phyloP scores from a whole-genome alignment of 1,284 basidiomycete genomes.

The Tremellales sp. region DNA sequence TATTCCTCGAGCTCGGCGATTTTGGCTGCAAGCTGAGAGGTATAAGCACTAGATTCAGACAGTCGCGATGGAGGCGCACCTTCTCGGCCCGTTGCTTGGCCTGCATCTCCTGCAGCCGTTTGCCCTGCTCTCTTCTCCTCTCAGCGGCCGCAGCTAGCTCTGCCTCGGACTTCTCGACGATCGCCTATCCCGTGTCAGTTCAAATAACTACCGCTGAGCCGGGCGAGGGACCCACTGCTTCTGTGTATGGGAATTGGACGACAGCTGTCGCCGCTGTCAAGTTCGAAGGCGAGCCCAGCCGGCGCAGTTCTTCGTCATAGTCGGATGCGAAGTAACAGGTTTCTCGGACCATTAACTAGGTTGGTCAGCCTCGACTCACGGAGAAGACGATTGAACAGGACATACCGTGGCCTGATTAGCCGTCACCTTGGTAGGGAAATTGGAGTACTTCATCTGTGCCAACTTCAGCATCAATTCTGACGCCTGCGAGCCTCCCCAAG shows the following conservation, averaged over 20 bases:
- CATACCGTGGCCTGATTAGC: slow-evolving; percentile 54
- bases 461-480: slow-evolving; percentile 88
- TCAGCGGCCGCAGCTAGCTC: slow-evolving; percentile 75
- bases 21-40: slow-evolving; percentile 30
- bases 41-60: neutral
- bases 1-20: slow-evolving; percentile 73
- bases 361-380: neutral
- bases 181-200: slow-evolving; percentile 43
- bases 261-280: slow-evolving; percentile 67
- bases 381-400: neutral
- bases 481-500: slow-evolving; percentile 87
- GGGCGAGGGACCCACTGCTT: slow-evolving; percentile 50
- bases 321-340: slow-evolving; percentile 81
- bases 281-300: slow-evolving; percentile 60
- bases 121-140: slow-evolving; percentile 76
- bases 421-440: slow-evolving; percentile 62
- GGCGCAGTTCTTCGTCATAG: slow-evolving; percentile 65
- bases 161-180: slow-evolving; percentile 86
- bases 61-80: slow-evolving; percentile 49
- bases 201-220: neutral
- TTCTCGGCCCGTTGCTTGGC: slow-evolving; percentile 81
- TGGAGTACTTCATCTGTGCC: slow-evolving; percentile 92
- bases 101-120: slow-evolving; percentile 87
- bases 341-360: slow-evolving; percentile 81
- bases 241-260: slow-evolving; percentile 76